Conservation (phyloP, 2,329 filamentous ascomycete species). For the Metarhizium guizhouense region DNA sequence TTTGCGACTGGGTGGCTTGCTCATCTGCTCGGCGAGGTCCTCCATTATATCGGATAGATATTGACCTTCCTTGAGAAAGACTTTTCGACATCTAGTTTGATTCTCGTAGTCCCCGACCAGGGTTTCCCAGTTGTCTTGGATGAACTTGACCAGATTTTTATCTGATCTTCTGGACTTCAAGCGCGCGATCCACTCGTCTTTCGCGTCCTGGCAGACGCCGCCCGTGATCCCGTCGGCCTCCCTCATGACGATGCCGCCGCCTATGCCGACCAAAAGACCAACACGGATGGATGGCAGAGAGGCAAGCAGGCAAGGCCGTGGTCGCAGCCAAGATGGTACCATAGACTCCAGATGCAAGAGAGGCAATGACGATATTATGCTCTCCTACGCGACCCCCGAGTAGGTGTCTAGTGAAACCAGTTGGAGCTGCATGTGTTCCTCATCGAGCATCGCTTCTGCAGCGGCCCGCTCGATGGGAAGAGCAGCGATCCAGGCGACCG, state of each 20-base stretch:
- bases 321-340: slow-evolving; percentile 7
- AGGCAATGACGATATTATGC: slow-evolving; percentile 14
- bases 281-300: slow-evolving; percentile 9
- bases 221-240: slow-evolving; percentile 1
- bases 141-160: no score
- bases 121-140: no score
- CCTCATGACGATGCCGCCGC: slow-evolving; percentile 8
- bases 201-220: slow-evolving; percentile 10
- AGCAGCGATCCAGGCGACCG: slow-evolving; percentile 12
- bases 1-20: no score
- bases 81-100: no score
- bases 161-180: no score
- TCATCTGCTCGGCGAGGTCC: no score
- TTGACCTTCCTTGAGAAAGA: no score
- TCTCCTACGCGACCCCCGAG: slow-evolving; percentile 11
- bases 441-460: slow-evolving; percentile 11
- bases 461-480: slow-evolving; percentile 11
- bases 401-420: slow-evolving; percentile 2
- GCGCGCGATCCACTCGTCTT: no score
- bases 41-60: no score
- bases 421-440: slow-evolving; percentile 3
- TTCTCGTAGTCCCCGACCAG: no score
- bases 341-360: slow-evolving; percentile 8
- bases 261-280: slow-evolving; percentile 11
- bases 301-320: slow-evolving; percentile 7